Evolutionary conservation across 352 stramenopile genomes (phyloP).

Genomic region (Globisporangium ultimum): DNA sequence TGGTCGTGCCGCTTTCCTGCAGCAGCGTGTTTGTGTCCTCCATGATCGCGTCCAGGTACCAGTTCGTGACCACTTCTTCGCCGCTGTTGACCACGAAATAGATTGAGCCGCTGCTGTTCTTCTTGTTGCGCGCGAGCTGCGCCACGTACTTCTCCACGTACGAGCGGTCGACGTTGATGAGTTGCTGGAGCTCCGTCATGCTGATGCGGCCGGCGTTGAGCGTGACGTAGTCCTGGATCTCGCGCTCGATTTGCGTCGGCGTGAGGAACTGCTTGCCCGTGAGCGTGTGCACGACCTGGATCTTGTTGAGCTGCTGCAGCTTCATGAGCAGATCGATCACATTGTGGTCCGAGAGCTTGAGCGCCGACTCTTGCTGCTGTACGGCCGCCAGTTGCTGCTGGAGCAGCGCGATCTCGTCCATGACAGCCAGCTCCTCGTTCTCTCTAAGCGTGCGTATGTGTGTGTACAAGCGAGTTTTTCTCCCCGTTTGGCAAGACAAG

Average conservation of each 20-base stretch:
- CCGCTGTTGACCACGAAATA: slow-evolving; percentile 70
- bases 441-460: no score
- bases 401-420: slow-evolving; percentile 83
- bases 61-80: slow-evolving; percentile 76
- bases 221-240: slow-evolving; percentile 71
- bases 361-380: slow-evolving; percentile 71
- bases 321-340: slow-evolving; percentile 77
- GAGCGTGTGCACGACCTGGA: slow-evolving; percentile 78
- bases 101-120: slow-evolving; percentile 24
- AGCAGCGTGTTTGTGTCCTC: slow-evolving; percentile 74
- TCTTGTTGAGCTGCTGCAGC: slow-evolving; percentile 68
- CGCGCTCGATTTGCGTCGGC: slow-evolving; percentile 58
- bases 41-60: slow-evolving; percentile 85
- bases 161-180: slow-evolving; percentile 67
- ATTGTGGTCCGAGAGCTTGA: slow-evolving; percentile 84
- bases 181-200: slow-evolving; percentile 59
- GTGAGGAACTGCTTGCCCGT: slow-evolving; percentile 83
- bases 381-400: slow-evolving; percentile 77
- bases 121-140: slow-evolving; percentile 34
- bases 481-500: no score
- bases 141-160: slow-evolving; percentile 63
- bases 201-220: slow-evolving; percentile 63
- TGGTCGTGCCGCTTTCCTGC: slow-evolving; percentile 64
- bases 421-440: slow-evolving; percentile 10
- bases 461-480: no score